These are phyloP conservation scores for Harrya chromipes DNA, from an alignment of 768 basidiomycete genomes.

Conservation along the genomic window DNA sequence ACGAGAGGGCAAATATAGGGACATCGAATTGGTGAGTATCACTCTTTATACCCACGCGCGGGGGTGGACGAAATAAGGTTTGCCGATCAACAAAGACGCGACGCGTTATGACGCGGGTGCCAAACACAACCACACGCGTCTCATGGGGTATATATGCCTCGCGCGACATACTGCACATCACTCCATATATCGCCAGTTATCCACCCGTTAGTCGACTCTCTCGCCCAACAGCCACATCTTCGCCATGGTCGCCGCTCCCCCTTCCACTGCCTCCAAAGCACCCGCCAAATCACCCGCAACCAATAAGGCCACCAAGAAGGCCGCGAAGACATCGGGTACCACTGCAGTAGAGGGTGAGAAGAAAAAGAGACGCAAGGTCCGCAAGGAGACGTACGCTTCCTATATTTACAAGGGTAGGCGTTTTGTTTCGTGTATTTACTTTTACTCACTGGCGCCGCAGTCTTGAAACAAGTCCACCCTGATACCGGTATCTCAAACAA, in stretches of 20 bases:
- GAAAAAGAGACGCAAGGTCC: conserved; percentile 84
- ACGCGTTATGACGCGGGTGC: conserved; percentile 27
- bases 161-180: background rate
- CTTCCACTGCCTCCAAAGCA: conserved; percentile 41
- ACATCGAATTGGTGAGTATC: background rate
- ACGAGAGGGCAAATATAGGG: conserved; percentile 9
- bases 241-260: conserved; percentile 60
- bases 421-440: background rate
- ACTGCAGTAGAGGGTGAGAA: conserved; percentile 66
- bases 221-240: conserved; percentile 10
- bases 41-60: conserved; percentile 29
- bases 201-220: conserved; percentile 6
- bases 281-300: conserved; percentile 41
- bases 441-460: conserved; percentile 37
- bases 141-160: conserved; percentile 20
- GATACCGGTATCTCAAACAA: conserved; percentile 99
- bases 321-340: conserved; percentile 56
- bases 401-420: conserved; percentile 87
- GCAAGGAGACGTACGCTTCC: conserved; percentile 91
- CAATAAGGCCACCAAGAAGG: conserved; percentile 43
- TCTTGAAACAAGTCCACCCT: conserved; percentile 96
- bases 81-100: conserved; percentile 36
- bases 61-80: conserved; percentile 33
- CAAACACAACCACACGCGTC: conserved; percentile 41
- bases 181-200: conserved; percentile 13